These are phyloP conservation scores for Lolium multiflorum DNA, from an alignment of 176 grass and related monocot genomes.

Conservation along the genomic window DNA sequence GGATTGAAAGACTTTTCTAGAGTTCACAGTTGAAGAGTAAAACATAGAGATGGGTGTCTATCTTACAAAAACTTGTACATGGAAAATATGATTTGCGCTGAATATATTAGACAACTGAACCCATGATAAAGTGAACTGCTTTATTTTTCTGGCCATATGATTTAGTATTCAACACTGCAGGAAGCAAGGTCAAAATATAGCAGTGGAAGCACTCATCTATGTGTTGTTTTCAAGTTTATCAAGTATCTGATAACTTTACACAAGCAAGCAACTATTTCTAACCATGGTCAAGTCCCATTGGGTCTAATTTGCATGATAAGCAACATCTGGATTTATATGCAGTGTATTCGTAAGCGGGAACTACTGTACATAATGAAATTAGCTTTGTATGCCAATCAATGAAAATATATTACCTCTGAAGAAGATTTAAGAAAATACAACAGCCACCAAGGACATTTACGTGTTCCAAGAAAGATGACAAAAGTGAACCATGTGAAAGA, in stretches of 20 bases:
- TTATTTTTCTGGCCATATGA: neutral
- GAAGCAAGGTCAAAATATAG: slow-evolving; percentile 14
- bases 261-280: slow-evolving; percentile 47
- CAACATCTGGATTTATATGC: slow-evolving; percentile 9
- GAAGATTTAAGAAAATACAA: slow-evolving; percentile 72
- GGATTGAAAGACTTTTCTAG: slow-evolving; percentile 6
- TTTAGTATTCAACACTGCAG: neutral
- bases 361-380: slow-evolving; percentile 21
- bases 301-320: slow-evolving; percentile 34
- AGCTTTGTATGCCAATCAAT: neutral
- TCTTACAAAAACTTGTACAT: slow-evolving; percentile 33
- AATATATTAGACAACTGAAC: slow-evolving; percentile 21
- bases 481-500: slow-evolving; percentile 59
- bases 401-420: slow-evolving; percentile 60
- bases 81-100: neutral
- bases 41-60: slow-evolving; percentile 29
- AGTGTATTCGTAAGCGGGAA: neutral
- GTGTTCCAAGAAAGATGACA: slow-evolving; percentile 68
- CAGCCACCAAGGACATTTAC: slow-evolving; percentile 72
- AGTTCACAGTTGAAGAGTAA: slow-evolving; percentile 5
- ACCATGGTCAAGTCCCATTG: slow-evolving; percentile 24
- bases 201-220: slow-evolving; percentile 10
- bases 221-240: slow-evolving; percentile 23
- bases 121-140: slow-evolving; percentile 3
- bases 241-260: slow-evolving; percentile 28